Evolutionary conservation across 1,284 basidiomycete species (phyloP), one percentile per base, ranked within the genome.

Genomic region (Ustilago lituana): DNA sequence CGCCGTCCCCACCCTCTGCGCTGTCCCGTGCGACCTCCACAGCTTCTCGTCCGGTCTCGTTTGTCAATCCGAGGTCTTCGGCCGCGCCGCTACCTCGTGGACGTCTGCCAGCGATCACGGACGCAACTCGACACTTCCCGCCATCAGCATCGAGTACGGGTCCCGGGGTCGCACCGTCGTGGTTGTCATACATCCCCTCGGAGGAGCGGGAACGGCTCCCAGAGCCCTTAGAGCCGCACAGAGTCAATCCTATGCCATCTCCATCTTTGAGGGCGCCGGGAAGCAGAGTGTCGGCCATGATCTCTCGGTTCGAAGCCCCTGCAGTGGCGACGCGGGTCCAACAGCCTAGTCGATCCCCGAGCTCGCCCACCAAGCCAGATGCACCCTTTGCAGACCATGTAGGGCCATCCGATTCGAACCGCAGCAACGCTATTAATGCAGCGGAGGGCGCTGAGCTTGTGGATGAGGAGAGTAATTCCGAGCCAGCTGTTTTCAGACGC

Each of bases 41-140:
- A 19, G 41, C 50, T 5, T 44, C 39, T n/a, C 53, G 71, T 10
- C 71, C 71, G 0, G 57, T 69, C 1, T 70, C 66, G 17, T 73
- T 73, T 36, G 58, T 73, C 27, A 73, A 73, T 20, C 63, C 69
- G 0, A 65, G 72, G 22, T 78, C 74, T 5, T 68, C 65, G 0
- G 67, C 52, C 1, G 76, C 76, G 31, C 76, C 76, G 4, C 40
- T 70, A 15, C 76, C 76, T 11, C 61, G 61, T 1, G 73, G 67
- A 22, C 47, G 63, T 10, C 59, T 78, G 44, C 76, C 76, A 8
- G 63, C 65, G 17, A 67, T 78, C 47, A 78, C 76, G 27, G 74
- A 74, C 33, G 76, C 65, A 0, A 78, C 76, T 5, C 65, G 76
- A 3, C 76, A 78, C 31, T 78, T 78, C 47, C 76, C 74, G 14